These are phyloP conservation scores for Collybia sp. DNA, from an alignment of 768 basidiomycete species.

Conservation along the genomic window DNA sequence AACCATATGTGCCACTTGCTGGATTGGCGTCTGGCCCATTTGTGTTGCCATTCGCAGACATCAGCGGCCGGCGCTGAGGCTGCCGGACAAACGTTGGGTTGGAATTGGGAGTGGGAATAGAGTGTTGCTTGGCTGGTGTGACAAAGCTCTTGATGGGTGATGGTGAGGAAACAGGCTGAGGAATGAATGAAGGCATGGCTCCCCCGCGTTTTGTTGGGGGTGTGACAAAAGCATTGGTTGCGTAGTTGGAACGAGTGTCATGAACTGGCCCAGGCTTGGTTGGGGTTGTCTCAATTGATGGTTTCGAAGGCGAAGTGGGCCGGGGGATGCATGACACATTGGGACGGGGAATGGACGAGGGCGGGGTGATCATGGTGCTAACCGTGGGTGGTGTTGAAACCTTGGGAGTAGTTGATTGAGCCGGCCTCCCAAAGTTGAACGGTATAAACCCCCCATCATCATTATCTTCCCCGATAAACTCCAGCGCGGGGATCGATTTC, in stretches of 20 bases:
- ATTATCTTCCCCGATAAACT: constrained; percentile 25
- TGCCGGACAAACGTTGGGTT: constrained; percentile 41
- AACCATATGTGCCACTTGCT: constrained; percentile 44
- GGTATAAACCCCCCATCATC: constrained; percentile 23
- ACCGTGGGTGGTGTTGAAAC: constrained; percentile 6
- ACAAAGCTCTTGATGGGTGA: constrained; percentile 28
- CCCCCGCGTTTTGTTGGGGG: constrained; percentile 51
- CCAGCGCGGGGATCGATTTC: constrained; percentile 26
- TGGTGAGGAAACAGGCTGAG: constrained; percentile 49
- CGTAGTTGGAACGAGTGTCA: constrained; percentile 19
- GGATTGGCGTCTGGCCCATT: constrained; percentile 5
- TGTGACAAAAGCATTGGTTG: constrained; percentile 35
- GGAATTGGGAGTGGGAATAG: constrained; percentile 12
- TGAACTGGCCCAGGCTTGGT: constrained; percentile 16
- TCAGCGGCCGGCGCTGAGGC: constrained; percentile 34
- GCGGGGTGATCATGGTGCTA: constrained; percentile 18
- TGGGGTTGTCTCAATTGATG: constrained; percentile 26
- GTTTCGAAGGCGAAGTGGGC: constrained; percentile 22
- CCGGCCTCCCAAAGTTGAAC: constrained; percentile 30
- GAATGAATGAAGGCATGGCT: constrained; percentile 51
- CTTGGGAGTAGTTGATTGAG: constrained; percentile 12
- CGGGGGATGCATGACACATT: constrained; percentile 52
- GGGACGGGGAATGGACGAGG: constrained; percentile 26
- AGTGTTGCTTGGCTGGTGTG: constrained; percentile 24
- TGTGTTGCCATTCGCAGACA: constrained; percentile 18